Percentiles rank a stretch among this genome's conserved stretches.
phyloP scores from a whole-genome alignment of 768 basidiomycete genomes.

The Rhodotorula sphaerocarpa region DNA sequence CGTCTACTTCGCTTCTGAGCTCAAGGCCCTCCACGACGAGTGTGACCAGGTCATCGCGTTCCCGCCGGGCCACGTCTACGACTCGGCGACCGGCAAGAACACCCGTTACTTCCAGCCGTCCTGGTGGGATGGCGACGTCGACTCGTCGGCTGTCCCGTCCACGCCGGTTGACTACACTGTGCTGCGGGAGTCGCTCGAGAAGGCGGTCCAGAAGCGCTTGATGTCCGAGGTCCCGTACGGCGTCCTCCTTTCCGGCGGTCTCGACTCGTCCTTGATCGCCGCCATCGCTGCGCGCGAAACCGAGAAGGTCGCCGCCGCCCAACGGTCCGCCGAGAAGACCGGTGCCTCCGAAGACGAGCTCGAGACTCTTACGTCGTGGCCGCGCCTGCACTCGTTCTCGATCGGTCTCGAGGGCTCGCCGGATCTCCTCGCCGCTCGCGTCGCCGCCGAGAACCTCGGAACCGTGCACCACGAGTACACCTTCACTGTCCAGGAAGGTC shows the following conservation, averaged over 20 bases:
- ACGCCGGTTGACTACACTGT: conserved; percentile 57
- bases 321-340: conserved; percentile 52
- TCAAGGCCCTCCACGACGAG: conserved; percentile 81
- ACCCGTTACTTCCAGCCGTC: conserved; percentile 76
- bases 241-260: conserved; percentile 85
- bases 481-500: conserved; percentile 94
- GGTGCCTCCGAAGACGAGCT: conserved; percentile 39
- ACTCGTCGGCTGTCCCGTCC: conserved; percentile 56
- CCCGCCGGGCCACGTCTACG: conserved; percentile 94
- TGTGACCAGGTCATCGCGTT: conserved; percentile 92
- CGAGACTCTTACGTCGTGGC: conserved; percentile 71
- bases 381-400: conserved; percentile 93
- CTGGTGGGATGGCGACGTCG: conserved; percentile 80
- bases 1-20: conserved; percentile 88
- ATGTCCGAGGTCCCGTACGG: conserved; percentile 99
- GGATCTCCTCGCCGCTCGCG: conserved; percentile 84
- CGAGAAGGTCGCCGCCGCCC: conserved; percentile 74
- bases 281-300: conserved; percentile 91
- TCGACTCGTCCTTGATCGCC: conserved; percentile 93
- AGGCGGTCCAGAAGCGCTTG: conserved; percentile 82
- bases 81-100: conserved; percentile 68
- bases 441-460: conserved; percentile 84
- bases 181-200: conserved; percentile 75
- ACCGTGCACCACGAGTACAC: conserved; percentile 96
- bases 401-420: conserved; percentile 91